Base-by-base conservation (phyloP, 805 yeast species). In the Suhomyces vadensis region DNA sequence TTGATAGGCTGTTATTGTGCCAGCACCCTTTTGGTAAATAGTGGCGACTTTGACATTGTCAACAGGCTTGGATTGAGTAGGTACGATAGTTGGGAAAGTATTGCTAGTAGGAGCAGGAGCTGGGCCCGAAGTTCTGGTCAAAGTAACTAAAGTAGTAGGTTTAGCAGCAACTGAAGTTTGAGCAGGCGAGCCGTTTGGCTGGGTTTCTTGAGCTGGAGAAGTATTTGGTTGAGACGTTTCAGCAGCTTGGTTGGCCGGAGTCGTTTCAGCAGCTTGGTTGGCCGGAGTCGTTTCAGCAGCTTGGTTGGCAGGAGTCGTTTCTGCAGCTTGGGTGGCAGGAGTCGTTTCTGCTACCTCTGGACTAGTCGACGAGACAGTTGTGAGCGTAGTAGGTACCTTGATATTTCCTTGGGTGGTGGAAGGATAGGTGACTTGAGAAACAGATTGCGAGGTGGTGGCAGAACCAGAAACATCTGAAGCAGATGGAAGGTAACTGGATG, bases 361-460 rank as follows among this genome's bases (percentile, higher is more conserved):
- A 39, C 42, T 39, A 31, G 53, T 22, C 27, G 55, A 21, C 9
- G 49, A 13, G 24, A 38, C 25, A 42, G 43, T 31, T 26, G 50
- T n/a, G 21, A 53, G 33, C 9, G 51, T 21, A 11, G 35, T 22
- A 27, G 54, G 11, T 13, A 46, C 29, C 11, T 47, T 20, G 23
- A 43, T 13, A 14, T 14, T 14, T 29, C 16, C 11, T 13, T 7
- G 14, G 42, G 39, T 11, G 13, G 42, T 5, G 23, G 43, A 26
- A 14, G 41, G 26, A 14, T 45, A 20, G 26, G 35, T 35, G 35
- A 41, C 16, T 10, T 44, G 23, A 26, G 45, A 8, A 19, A 40
- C 17, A 26, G 44, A 8, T 21, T 39, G n/a, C 4, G 47, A 13
- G 24, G 47, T 31, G 5, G 47, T 25, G 16, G 47, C 19, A 5